Base-by-base conservation (phyloP, 2,329 filamentous ascomycete genomes). In the Corniculantispora saksenae region DNA sequence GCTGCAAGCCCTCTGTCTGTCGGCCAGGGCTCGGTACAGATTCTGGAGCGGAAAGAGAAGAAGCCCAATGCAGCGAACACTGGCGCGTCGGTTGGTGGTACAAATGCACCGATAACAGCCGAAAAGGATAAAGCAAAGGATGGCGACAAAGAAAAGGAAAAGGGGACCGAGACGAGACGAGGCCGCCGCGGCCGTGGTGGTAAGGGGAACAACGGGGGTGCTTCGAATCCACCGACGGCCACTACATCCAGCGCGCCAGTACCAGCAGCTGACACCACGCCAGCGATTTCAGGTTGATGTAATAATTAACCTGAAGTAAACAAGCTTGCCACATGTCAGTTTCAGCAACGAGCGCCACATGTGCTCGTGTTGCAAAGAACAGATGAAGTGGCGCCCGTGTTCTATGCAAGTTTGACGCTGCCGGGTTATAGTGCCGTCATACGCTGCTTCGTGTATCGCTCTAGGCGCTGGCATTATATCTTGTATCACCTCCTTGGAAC, bases 1-100 rank as follows among this genome's bases (percentile, higher is more conserved):
- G 85, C 88, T 19, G 91, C 91, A 15, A 96, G 93, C 72, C 92
- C 92, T 0, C 85, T 97, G 35, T 81, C 90, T 23, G 89, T 98
- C 13, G 94, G 91, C 0, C 91, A 96, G 74, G 93, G 92, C 8
- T 89, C 90, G 12, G 92, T 98, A 2, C 92, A 96, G 69, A 91
- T 98, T 1, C 80, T 97, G 27, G 94, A 97, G 78, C 86, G 91
- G 58, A 93, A 91, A 75, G 90, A 92, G 55, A 82, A 82, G 72
- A 82, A 81, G 67, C 73, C 76, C 13, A 67, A 72, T 5, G 69
- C 69, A 40, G 48, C 64, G 12, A 61, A 58, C 17, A 47, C 56
- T 19, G 51, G 48, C 12, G 35, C 61, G 5, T 64, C 64, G 38
- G 54, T 65, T 12, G 56, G 61, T 17, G 50, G 27, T 19, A 19